phyloP scores from a whole-genome alignment of 768 basidiomycete species.

The Candolleomyces eurysporus region DNA sequence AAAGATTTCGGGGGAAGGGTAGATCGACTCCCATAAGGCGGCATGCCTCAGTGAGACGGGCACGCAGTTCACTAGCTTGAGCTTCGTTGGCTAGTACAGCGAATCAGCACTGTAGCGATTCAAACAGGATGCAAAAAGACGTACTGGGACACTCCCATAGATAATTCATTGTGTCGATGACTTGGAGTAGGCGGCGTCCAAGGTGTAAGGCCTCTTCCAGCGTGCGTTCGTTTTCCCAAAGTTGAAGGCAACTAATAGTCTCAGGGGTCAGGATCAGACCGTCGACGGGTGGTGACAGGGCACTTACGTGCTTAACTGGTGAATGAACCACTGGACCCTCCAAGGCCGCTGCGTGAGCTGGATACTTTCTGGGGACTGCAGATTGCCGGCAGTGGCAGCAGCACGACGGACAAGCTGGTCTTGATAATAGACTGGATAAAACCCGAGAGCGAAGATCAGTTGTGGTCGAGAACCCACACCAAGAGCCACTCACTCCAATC shows the following conservation, averaged over 20 bases:
- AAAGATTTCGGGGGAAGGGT: background rate
- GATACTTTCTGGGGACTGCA: constrained; percentile 50
- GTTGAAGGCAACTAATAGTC: constrained; percentile 51
- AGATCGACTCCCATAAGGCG: background rate
- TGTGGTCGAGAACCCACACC: background rate
- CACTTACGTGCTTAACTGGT: constrained; percentile 61
- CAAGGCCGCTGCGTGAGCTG: constrained; percentile 67
- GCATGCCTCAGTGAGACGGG: constrained; percentile 1
- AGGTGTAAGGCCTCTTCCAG: constrained; percentile 60
- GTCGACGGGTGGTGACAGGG: background rate
- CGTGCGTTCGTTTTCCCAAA: constrained; percentile 64
- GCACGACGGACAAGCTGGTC: constrained; percentile 62
- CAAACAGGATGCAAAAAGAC: constrained; percentile 14
- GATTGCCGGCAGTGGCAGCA: constrained; percentile 49
- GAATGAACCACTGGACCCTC: constrained; percentile 69
- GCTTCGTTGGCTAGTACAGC: background rate
- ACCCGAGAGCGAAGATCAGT: background rate
- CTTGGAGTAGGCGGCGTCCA: constrained; percentile 60
- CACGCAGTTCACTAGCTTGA: background rate
- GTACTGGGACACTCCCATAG: constrained; percentile 62
- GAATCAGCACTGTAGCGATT: background rate
- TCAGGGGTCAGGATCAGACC: background rate
- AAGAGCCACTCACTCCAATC: constrained; percentile 67
- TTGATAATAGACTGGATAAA: constrained; percentile 59
- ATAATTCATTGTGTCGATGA: constrained; percentile 64